These are phyloP conservation scores for Blastobotrys robertii DNA, from an alignment of 805 yeast species.

Conservation along the genomic window DNA sequence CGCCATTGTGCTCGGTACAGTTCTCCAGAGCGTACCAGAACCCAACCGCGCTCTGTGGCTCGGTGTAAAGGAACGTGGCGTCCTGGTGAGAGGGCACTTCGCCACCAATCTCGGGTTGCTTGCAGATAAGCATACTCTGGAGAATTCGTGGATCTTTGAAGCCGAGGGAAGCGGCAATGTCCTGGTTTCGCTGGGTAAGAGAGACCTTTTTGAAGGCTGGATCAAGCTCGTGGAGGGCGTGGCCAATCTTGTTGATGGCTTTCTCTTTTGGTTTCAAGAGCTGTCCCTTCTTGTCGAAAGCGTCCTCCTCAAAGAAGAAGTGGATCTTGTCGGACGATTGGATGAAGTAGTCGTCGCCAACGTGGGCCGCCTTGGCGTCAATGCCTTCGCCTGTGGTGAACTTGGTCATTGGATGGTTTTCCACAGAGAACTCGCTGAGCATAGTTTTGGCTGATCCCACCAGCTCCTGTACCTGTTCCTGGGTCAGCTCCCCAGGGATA, in stretches of 20 bases:
- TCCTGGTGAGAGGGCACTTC: slow-evolving; percentile 75
- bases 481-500: slow-evolving; percentile 43
- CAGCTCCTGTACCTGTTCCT: slow-evolving; percentile 33
- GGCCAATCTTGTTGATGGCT: slow-evolving; percentile 72
- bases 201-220: slow-evolving; percentile 42
- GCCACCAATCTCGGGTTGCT: slow-evolving; percentile 65
- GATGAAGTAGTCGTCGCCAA: slow-evolving; percentile 66
- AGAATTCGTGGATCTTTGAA: slow-evolving; percentile 59
- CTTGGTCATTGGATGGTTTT: slow-evolving; percentile 56
- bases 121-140: slow-evolving; percentile 72
- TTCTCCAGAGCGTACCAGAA: slow-evolving; percentile 78
- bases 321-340: slow-evolving; percentile 59
- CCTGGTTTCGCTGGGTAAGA: slow-evolving; percentile 38
- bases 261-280: slow-evolving; percentile 42
- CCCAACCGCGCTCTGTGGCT: slow-evolving; percentile 64
- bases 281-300: slow-evolving; percentile 45
- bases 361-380: slow-evolving; percentile 40
- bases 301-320: slow-evolving; percentile 64
- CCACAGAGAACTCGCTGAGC: slow-evolving; percentile 40
- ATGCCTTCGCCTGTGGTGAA: slow-evolving; percentile 47
- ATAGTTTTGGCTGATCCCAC: slow-evolving; percentile 37
- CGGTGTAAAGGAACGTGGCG: slow-evolving; percentile 60
- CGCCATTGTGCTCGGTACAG: slow-evolving; percentile 58
- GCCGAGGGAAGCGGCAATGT: slow-evolving; percentile 42
- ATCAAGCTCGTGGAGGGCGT: slow-evolving; percentile 56